phyloP scores from a whole-genome alignment of 352 stramenopile genomes.

The Globisporangium alternatum region DNA sequence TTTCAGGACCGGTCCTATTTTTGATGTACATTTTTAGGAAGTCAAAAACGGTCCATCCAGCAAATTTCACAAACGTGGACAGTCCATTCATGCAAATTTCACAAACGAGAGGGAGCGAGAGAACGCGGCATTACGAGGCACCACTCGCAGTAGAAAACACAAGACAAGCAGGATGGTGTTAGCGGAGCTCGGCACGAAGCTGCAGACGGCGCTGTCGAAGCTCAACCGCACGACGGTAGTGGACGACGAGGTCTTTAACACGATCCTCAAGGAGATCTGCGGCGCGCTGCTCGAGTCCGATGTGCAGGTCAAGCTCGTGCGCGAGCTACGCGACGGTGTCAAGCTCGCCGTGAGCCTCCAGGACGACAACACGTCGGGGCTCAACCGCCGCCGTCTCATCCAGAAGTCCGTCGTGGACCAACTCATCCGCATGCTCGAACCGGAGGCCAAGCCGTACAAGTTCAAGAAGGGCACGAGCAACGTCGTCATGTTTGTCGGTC shows the following conservation, averaged over 20 bases:
- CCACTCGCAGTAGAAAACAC: neutral
- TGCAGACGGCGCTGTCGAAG: constrained; percentile 84
- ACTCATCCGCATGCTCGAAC: constrained; percentile 88
- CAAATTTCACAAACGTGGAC: no score
- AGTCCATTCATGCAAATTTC: no score
- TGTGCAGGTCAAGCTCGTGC: constrained; percentile 89
- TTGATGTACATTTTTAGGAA: no score
- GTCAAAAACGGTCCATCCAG: no score
- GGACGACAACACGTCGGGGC: constrained; percentile 69
- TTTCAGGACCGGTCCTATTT: no score
- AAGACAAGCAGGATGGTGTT: constrained; percentile 70
- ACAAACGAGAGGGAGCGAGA: no score
- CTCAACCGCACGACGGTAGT: constrained; percentile 87
- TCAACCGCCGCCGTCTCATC: constrained; percentile 87
- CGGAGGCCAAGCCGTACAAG: constrained; percentile 84
- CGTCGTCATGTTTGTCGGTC: constrained; percentile 93
- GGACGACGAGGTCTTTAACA: constrained; percentile 89
- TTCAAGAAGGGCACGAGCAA: constrained; percentile 91
- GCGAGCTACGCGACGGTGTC: constrained; percentile 87
- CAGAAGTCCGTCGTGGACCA: constrained; percentile 91
- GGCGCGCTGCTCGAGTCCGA: constrained; percentile 88
- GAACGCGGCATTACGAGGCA: neutral
- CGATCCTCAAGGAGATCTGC: constrained; percentile 90
- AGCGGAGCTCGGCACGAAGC: constrained; percentile 83
- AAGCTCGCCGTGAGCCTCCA: constrained; percentile 81